A percentile compares a stretch with the other conserved stretches of the same genome.
These are phyloP conservation scores for Luffa acutangula DNA, from an alignment of 306 rosid species.

Conservation along the genomic window DNA sequence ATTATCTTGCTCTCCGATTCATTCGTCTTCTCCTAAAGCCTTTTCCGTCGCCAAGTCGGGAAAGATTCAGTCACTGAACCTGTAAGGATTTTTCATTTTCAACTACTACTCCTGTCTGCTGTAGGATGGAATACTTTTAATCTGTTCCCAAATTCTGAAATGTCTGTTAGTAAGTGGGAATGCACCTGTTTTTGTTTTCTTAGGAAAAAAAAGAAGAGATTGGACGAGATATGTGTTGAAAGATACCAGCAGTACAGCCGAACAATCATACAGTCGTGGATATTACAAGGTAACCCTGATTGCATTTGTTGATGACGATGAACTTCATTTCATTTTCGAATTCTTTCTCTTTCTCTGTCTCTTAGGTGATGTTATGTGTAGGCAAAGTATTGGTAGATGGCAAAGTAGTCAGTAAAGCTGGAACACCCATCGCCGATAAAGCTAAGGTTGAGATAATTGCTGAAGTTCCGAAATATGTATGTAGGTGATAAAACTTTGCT, in stretches of 20 bases:
- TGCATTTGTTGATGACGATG: neutral
- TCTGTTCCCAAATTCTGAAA: neutral
- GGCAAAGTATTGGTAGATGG: constrained; percentile 88
- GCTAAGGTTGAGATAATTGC: constrained; percentile 71
- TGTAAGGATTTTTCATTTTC: neutral
- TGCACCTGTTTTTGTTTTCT: neutral
- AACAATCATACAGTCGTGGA: constrained; percentile 84
- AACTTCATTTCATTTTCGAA: neutral
- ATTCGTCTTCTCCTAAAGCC: neutral
- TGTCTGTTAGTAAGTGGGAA: neutral
- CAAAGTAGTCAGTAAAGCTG: constrained; percentile 70
- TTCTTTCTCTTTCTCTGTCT: neutral
- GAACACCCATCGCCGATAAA: constrained; percentile 71
- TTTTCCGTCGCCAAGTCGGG: constrained; percentile 4
- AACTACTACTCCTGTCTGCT: too few relatives aligned
- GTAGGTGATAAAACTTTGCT: constrained; percentile 66
- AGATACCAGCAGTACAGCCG: constrained; percentile 77
- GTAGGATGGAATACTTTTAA: neutral
- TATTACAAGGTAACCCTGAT: constrained; percentile 58
- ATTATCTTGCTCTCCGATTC: neutral
- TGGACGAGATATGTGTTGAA: constrained; percentile 77
- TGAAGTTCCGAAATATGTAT: constrained; percentile 92
- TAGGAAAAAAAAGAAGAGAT: constrained; percentile 39
- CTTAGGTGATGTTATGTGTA: constrained; percentile 14
- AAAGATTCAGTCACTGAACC: neutral